Evolutionary conservation across 2,329 filamentous ascomycete genomes (phyloP), one percentile per base, ranked within the genome.

Genomic region (Neofusicoccum umdonicola): DNA sequence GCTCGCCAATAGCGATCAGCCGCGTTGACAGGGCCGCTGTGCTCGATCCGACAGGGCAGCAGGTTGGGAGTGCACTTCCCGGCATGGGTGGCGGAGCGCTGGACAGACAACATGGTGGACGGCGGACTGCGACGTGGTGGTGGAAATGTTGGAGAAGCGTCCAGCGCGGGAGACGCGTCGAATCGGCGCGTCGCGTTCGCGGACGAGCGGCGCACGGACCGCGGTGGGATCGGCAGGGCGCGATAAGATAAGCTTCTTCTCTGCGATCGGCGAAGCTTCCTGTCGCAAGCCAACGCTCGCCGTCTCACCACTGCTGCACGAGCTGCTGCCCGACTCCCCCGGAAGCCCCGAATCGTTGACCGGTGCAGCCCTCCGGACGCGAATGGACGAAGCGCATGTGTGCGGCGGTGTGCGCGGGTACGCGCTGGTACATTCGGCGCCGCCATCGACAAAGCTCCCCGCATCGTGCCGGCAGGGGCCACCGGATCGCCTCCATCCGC

Each of bases 31-130:
- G 87, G 82, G 1, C 93, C 93, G 70, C 90, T 87, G 76, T 96
- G 89, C 71, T 93, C 85, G 72, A 97, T 87, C 63, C 87, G 86
- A 71, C 91, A 95, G 3, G 93, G 93, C 13, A 97, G 83, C 19
- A 97, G 80, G 72, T 97, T 89, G 3, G 89, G 85, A 0, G 82
- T 86, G 63, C 81, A 81, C 66, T 82, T 82, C 48, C 71, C 66
- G 0, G 71, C 47, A 15, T 68, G 66, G 4, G 65, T 66, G 15
- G 66, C 63, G 39, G 73, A 57, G 57, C 72, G 57, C 37, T 78
- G 74, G 44, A 84, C 77, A 48, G 81, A 73, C 31, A 84, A 75
- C 82, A 84, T 84, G 50, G 54, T 71, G 45, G 52, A 9, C 2
- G 17, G 31, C 17, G 17, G 57, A 19, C 34, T 39, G 5, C 42